A percentile compares a stretch with the other conserved stretches of the same genome.
phyloP scores from a whole-genome alignment of 164 flowering plant species.

The Annona squamosa region DNA sequence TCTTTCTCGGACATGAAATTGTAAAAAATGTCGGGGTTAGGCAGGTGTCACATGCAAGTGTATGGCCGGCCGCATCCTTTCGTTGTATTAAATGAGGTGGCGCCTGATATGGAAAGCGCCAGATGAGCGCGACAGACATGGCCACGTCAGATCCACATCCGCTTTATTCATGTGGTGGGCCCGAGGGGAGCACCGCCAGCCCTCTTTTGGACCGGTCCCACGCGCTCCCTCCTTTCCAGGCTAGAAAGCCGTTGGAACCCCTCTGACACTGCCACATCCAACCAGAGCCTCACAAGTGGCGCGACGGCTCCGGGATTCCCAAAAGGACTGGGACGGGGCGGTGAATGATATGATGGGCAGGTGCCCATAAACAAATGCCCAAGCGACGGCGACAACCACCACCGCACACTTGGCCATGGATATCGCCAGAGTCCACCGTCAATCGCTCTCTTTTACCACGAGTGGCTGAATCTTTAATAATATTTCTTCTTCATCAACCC shows the following conservation, averaged over 20 bases:
- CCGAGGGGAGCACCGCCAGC: not conserved
- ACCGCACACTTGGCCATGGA: too few relatives aligned
- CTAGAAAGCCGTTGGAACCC: not conserved
- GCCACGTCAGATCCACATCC: not conserved
- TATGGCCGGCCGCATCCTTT: not conserved
- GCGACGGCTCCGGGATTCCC: not conserved
- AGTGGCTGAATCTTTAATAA: too few relatives aligned
- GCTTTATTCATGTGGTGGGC: not conserved
- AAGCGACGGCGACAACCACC: not conserved
- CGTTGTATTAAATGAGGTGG: not conserved
- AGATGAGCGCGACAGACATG: not conserved
- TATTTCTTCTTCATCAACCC: too few relatives aligned
- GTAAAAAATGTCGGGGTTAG: too few relatives aligned
- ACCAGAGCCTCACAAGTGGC: not conserved
- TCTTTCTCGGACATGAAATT: too few relatives aligned
- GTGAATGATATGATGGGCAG: not conserved
- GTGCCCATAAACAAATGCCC: not conserved
- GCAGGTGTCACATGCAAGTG: not conserved
- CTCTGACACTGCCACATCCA: not conserved
- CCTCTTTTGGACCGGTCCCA: not conserved
- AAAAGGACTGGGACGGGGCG: not conserved
- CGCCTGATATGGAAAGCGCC: not conserved
- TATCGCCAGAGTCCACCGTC: too few relatives aligned
- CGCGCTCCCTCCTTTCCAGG: not conserved
- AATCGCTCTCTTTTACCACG: too few relatives aligned